phyloP scores from a whole-genome alignment of 2,329 filamentous ascomycete species.

The Calonectria leucothoes region DNA sequence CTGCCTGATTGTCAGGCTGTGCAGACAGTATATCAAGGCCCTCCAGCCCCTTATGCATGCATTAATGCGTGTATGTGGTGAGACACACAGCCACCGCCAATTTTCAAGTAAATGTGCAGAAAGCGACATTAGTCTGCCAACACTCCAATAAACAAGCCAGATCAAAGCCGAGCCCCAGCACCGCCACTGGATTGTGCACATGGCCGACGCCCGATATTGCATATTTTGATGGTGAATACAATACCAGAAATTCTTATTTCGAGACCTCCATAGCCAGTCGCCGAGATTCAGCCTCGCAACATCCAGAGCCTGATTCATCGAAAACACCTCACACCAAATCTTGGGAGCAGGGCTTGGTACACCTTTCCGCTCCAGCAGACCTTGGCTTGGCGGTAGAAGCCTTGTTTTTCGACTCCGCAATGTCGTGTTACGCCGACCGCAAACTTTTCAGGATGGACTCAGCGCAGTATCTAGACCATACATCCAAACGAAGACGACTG shows the following conservation, averaged over 20 bases:
- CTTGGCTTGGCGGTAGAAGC: not conserved
- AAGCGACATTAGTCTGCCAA: not conserved
- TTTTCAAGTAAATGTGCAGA: not conserved
- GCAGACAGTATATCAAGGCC: not conserved
- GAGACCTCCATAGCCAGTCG: not conserved
- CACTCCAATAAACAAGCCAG: not conserved
- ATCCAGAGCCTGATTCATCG: not conserved
- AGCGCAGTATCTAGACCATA: not conserved
- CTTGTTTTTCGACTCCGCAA: no score
- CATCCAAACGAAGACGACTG: not conserved
- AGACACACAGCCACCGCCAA: not conserved
- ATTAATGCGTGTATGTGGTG: not conserved
- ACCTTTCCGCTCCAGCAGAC: not conserved
- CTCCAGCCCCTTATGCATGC: not conserved
- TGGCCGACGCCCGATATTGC: not conserved
- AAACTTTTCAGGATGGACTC: not conserved
- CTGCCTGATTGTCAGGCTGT: not conserved
- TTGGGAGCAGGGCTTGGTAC: not conserved
- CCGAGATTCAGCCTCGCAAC: no score
- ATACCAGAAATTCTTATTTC: not conserved
- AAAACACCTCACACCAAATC: not conserved
- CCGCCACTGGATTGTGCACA: not conserved
- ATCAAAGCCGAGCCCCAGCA: not conserved
- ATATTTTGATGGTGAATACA: not conserved
- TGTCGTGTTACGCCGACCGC: no score